Conservation (phyloP, 2,329 filamentous ascomycete species). For the Phaeoacremonium minimum region DNA sequence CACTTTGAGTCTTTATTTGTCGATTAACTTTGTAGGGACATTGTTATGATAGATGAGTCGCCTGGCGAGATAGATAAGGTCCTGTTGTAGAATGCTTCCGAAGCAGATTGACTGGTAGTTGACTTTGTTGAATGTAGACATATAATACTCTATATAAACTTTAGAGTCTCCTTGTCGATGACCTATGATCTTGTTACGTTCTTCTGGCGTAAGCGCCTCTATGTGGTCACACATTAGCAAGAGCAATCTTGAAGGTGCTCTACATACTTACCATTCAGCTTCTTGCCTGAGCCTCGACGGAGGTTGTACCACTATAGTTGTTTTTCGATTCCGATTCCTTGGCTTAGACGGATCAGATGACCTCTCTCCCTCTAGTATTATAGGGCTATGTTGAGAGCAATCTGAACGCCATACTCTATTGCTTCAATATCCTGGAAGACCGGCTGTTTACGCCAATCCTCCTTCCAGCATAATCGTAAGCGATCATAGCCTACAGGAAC, state of each 20-base stretch:
- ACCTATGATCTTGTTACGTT: slow-evolving; percentile 9
- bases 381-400: slow-evolving; percentile 18
- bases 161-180: slow-evolving; percentile 8
- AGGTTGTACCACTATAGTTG: slow-evolving; percentile 18
- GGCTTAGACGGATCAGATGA: slow-evolving; percentile 27
- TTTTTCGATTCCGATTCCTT: slow-evolving; percentile 16
- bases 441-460: slow-evolving; percentile 12
- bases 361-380: slow-evolving; percentile 31
- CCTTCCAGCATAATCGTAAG: slow-evolving; percentile 15
- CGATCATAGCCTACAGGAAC: slow-evolving; percentile 11
- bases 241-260: slow-evolving; percentile 2
- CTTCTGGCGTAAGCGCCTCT: slow-evolving; percentile 11
- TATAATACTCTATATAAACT: slow-evolving; percentile 11
- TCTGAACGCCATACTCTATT: slow-evolving; percentile 1
- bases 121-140: slow-evolving; percentile 6
- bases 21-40: slow-evolving; percentile 8
- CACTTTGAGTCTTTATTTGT: slow-evolving; percentile 13
- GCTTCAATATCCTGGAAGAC: slow-evolving; percentile 16
- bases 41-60: slow-evolving; percentile 4
- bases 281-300: slow-evolving; percentile 15
- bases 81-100: slow-evolving; percentile 5
- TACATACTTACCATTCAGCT: slow-evolving; percentile 15
- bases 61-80: slow-evolving; percentile 6
- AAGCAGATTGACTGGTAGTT: slow-evolving; percentile 8
- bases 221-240: slow-evolving; percentile 2